phyloP scores from a whole-genome alignment of 306 rosid genomes.

The Lithocarpus polystachyus region DNA sequence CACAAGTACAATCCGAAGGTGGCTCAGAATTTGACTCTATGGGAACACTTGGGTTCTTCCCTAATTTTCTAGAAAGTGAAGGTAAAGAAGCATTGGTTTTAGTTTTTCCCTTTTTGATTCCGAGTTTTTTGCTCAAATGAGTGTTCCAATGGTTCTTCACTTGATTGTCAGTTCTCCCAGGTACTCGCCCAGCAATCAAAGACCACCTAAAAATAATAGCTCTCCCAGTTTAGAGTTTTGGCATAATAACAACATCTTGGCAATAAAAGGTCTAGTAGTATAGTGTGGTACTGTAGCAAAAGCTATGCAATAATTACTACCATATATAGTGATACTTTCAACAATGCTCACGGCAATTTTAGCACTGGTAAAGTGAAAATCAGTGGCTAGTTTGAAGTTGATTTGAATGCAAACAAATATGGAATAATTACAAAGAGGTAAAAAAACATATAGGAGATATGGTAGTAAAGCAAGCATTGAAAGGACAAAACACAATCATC shows the following conservation, averaged over 20 bases:
- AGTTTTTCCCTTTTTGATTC: constrained; percentile 26
- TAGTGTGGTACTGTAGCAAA: no score
- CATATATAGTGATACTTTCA: no score
- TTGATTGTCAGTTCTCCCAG: constrained; percentile 72
- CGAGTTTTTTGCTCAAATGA: constrained; percentile 54
- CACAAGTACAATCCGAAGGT: neutral
- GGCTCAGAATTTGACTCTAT: neutral
- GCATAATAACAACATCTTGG: neutral
- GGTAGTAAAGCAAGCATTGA: no score
- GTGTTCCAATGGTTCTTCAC: constrained; percentile 72
- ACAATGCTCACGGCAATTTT: no score
- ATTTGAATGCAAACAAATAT: no score
- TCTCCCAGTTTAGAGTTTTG: neutral
- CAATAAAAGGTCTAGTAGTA: neutral
- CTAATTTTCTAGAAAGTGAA: neutral
- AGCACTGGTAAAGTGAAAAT: no score
- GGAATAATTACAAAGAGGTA: no score
- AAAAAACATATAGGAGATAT: no score
- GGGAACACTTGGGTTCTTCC: neutral
- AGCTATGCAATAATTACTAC: no score
- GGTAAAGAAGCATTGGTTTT: neutral
- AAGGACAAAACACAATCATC: neutral
- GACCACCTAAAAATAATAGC: constrained; percentile 44
- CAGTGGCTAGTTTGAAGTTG: no score
- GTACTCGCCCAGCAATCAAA: constrained; percentile 68